phyloP scores from a whole-genome alignment of 345 rosid species.

The Salix viminalis region DNA sequence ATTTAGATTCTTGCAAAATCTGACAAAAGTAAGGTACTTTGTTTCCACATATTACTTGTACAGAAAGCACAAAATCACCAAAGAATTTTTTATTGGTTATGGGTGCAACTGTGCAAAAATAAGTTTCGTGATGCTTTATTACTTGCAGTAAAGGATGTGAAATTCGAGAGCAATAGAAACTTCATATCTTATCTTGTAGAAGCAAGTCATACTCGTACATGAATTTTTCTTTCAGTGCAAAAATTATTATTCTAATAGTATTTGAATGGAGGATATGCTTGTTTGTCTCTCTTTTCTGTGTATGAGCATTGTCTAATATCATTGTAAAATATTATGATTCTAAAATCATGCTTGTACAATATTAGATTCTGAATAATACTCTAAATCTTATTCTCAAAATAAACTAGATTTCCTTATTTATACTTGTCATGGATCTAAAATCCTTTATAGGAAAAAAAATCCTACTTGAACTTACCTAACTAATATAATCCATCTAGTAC shows the following conservation, averaged over 20 bases:
- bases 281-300: neutral
- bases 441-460: too few relatives aligned
- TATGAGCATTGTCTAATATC: neutral
- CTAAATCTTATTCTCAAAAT: too few relatives aligned
- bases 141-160: neutral
- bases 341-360: too few relatives aligned
- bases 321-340: too few relatives aligned
- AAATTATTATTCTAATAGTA: neutral
- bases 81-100: neutral
- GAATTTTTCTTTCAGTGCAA: neutral
- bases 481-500: too few relatives aligned
- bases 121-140: neutral
- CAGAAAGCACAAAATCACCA: neutral
- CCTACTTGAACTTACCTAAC: too few relatives aligned
- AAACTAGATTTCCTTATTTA: too few relatives aligned
- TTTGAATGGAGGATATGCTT: neutral
- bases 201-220: neutral
- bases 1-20: neutral
- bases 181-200: neutral
- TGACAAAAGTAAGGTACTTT: neutral
- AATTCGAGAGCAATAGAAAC: neutral
- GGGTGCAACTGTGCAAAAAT: neutral
- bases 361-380: too few relatives aligned
- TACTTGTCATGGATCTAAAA: too few relatives aligned
- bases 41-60: neutral